These are phyloP conservation scores for Mycena olivaceomarginata DNA, from an alignment of 768 basidiomycete genomes.

Conservation along the genomic window DNA sequence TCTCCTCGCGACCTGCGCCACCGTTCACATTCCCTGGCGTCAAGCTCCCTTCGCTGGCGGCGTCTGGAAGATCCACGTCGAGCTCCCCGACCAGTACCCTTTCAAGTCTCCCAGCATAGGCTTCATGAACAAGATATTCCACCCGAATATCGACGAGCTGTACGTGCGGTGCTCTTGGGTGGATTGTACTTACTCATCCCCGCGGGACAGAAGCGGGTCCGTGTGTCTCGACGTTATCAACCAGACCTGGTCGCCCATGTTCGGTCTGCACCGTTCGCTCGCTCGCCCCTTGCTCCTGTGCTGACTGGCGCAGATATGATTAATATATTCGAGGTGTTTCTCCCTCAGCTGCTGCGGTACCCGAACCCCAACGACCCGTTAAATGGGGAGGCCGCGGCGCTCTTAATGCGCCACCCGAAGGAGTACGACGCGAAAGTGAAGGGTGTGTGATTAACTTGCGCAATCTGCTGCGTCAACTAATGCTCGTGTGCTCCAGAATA, in stretches of 20 bases:
- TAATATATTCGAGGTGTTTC: slow-evolving; percentile 99
- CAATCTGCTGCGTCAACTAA: background rate
- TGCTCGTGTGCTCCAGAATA: slow-evolving; percentile 78
- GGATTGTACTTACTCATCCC: slow-evolving; percentile 31
- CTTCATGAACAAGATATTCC: slow-evolving; percentile 99
- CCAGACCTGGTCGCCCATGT: slow-evolving; percentile 99
- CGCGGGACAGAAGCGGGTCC: slow-evolving; percentile 87
- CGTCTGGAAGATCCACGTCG: slow-evolving; percentile 99
- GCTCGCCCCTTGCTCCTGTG: slow-evolving; percentile 7
- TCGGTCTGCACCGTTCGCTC: slow-evolving; percentile 75
- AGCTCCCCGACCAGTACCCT: slow-evolving; percentile 98
- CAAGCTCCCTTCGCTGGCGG: slow-evolving; percentile 98
- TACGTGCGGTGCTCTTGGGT: slow-evolving; percentile 65
- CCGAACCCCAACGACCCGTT: slow-evolving; percentile 99
- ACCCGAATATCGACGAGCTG: slow-evolving; percentile 99
- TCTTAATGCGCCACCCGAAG: slow-evolving; percentile 98
- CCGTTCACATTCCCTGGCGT: slow-evolving; percentile 27
- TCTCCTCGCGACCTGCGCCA: slow-evolving; percentile 20
- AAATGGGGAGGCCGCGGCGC: slow-evolving; percentile 97
- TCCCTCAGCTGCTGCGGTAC: slow-evolving; percentile 97
- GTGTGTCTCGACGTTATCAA: slow-evolving; percentile 99
- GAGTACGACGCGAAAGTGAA: slow-evolving; percentile 97
- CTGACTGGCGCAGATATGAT: slow-evolving; percentile 86
- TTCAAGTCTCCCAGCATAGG: slow-evolving; percentile 99
- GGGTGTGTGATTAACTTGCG: slow-evolving; percentile 67